Percentiles rank a stretch among this genome's conserved stretches.
Conservation (phyloP, 352 stramenopile genomes). For the Pythium sp. region DNA sequence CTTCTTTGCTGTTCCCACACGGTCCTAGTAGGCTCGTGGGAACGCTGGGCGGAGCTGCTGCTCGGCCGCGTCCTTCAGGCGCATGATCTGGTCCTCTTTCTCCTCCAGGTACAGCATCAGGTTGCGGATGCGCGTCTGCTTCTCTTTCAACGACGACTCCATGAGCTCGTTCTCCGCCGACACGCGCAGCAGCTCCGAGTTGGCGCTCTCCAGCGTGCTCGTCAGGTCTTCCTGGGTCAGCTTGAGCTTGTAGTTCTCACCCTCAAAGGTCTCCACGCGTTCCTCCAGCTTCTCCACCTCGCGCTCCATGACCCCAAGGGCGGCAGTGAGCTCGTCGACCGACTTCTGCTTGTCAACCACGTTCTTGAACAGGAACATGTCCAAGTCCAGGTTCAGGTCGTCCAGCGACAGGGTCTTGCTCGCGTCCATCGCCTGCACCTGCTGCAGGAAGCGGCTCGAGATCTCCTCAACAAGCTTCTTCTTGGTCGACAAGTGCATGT, state of each 20-base stretch:
- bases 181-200: constrained; percentile 52
- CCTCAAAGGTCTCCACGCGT: constrained; percentile 49
- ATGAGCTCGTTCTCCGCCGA: constrained; percentile 57
- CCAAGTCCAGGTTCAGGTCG: constrained; percentile 49
- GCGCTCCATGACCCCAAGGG: constrained; percentile 63
- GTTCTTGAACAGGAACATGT: constrained; percentile 78
- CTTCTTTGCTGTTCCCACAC: background rate
- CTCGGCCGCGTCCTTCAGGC: constrained; percentile 39
- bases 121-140: constrained; percentile 51
- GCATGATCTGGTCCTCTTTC: constrained; percentile 66
- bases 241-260: constrained; percentile 54
- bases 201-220: constrained; percentile 45
- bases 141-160: constrained; percentile 47
- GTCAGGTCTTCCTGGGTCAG: constrained; percentile 45
- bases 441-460: constrained; percentile 53
- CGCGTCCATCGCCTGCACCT: constrained; percentile 36
- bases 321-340: constrained; percentile 64
- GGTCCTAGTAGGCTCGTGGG: constrained; percentile 2
- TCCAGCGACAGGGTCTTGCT: constrained; percentile 17
- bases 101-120: constrained; percentile 57
- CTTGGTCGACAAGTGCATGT: constrained; percentile 78
- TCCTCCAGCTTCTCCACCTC: constrained; percentile 60
- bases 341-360: constrained; percentile 61
- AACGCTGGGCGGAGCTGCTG: constrained; percentile 11
- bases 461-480: constrained; percentile 80